These are phyloP conservation scores for Schwanniomyces polymorphus DNA, from an alignment of 805 yeast species.

Conservation along the genomic window DNA sequence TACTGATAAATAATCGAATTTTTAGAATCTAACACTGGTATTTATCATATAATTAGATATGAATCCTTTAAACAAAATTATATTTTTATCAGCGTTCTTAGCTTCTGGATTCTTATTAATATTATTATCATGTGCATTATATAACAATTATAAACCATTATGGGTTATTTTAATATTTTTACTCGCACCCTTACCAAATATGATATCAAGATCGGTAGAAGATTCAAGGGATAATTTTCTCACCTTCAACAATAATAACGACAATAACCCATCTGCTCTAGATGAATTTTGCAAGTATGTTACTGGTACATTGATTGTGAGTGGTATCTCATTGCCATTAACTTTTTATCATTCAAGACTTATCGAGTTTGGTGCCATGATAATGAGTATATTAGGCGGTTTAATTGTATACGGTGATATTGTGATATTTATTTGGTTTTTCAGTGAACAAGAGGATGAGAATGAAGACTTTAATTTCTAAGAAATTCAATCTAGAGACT, in stretches of 20 bases:
- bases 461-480: conserved; percentile 46
- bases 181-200: conserved; percentile 46
- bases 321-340: conserved; percentile 46
- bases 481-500: background rate
- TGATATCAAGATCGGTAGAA: conserved; percentile 36
- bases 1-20: background rate
- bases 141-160: conserved; percentile 39
- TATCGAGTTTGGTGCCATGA: conserved; percentile 37
- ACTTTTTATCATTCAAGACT: conserved; percentile 37
- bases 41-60: conserved; percentile 11
- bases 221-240: conserved; percentile 42
- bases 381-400: conserved; percentile 47
- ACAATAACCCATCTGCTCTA: conserved; percentile 34
- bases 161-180: conserved; percentile 46
- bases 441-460: conserved; percentile 44
- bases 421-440: conserved; percentile 46
- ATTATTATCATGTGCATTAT: conserved; percentile 45
- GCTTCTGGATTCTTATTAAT: conserved; percentile 47
- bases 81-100: conserved; percentile 44
- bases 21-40: background rate
- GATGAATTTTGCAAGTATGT: conserved; percentile 38
- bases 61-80: conserved; percentile 48
- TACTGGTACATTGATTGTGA: conserved; percentile 41
- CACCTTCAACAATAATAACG: conserved; percentile 42
- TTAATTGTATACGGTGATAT: conserved; percentile 45